Evolutionary conservation across 805 yeast genomes (phyloP), one percentile per base, ranked within the genome.

Genomic region (Barnettozyma botsteinii): DNA sequence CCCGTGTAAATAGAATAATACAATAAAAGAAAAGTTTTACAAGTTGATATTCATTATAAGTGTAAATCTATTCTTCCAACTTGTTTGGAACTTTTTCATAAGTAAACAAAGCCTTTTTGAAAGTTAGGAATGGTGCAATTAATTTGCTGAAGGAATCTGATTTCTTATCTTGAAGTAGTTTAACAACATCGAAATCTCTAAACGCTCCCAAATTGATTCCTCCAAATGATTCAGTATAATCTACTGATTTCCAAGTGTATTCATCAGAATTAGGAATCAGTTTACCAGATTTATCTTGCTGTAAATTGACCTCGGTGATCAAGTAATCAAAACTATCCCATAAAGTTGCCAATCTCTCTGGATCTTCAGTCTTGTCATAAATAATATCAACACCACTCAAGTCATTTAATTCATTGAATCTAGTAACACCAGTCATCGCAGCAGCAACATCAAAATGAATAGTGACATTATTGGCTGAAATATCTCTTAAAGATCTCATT

Each of bases 381-480:
- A 44, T 57, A 31, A 72, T 55, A 29, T 55, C 54, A 22, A 54
- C 34, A 5, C 47, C 35, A 30, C 60, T 51, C 3, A 31, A 18
- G 4, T 51, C 58, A 12, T 46, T 70, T 5, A 83, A 49, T 53
- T 88, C 81, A 0, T 81, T 81, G 62, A 91, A 91, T 38, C 76
- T 67, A 3, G 89, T 75, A 4, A 79, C 81, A 8, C 98, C 98
- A 1, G 91, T 78, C 93, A 86, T 87, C 53, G 95, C 85, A 0
- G 91, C 72, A 0, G 84, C 75, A 3, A 81, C 80, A 52, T 85
- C 94, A 64, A 86, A 62, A 59, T 89, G 95, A 9, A 89, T 77
- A 0, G 68, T 59, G 14, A 66, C 20, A 55, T 41, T 5, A 39
- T 34, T 6, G 40, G 41, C 14, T 40, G 29, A 39, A 17, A 18